A percentile compares a stretch with the other conserved stretches of the same genome.
Evolutionary conservation across 257 asterid genomes (phyloP).

Genomic region (Leonotis leonurus): DNA sequence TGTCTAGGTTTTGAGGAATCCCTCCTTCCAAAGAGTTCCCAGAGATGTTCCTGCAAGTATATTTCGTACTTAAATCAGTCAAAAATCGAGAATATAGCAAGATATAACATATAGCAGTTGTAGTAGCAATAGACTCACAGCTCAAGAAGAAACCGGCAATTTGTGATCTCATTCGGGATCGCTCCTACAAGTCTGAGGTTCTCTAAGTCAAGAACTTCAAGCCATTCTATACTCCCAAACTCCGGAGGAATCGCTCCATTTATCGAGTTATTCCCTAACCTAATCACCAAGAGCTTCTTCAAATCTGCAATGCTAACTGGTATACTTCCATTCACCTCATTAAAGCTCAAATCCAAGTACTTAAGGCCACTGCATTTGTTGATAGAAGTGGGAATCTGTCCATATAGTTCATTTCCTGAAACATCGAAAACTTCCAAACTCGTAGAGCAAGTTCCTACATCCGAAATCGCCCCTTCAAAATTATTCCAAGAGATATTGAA

Average conservation of each 20-base stretch:
- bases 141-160: constrained; percentile 78
- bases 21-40: constrained; percentile 6
- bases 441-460: constrained; percentile 17
- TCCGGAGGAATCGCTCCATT: constrained; percentile 57
- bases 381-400: constrained; percentile 57
- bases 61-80: not conserved
- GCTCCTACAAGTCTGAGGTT: constrained; percentile 59
- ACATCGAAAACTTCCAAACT: constrained; percentile 52
- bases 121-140: constrained; percentile 72
- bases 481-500: constrained; percentile 31
- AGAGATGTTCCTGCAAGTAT: not conserved
- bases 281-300: constrained; percentile 46
- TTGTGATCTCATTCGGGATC: constrained; percentile 58
- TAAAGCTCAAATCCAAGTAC: constrained; percentile 76
- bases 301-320: constrained; percentile 55
- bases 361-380: constrained; percentile 51
- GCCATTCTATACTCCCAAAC: constrained; percentile 70
- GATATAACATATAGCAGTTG: no score
- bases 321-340: constrained; percentile 59
- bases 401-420: constrained; percentile 50
- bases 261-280: constrained; percentile 14
- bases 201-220: constrained; percentile 73
- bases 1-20: constrained; percentile 49
- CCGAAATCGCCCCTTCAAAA: constrained; percentile 50
- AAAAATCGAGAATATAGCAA: not conserved